phyloP scores from a whole-genome alignment of 345 rosid genomes.

The Alliaria petiolata region DNA sequence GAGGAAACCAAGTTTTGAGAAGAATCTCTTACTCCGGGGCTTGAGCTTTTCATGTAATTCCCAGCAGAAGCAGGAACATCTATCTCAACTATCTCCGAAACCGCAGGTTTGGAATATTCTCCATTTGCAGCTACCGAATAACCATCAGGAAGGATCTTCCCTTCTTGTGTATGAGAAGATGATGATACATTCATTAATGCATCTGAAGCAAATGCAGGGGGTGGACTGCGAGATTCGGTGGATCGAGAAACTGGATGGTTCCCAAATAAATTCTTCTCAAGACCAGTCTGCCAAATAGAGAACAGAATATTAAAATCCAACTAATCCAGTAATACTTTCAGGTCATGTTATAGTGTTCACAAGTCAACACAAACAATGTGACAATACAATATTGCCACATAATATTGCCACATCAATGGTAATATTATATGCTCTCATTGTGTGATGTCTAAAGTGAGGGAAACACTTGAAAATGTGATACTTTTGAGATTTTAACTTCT shows the following conservation, averaged over 20 bases:
- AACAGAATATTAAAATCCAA: neutral
- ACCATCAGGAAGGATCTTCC: conserved; percentile 38
- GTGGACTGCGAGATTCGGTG: conserved; percentile 54
- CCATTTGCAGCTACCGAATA: conserved; percentile 37
- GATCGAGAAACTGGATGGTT: conserved; percentile 75
- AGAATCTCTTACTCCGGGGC: conserved; percentile 69
- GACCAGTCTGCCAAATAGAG: conserved; percentile 59
- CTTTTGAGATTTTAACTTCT: conserved; percentile 3
- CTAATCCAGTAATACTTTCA: neutral
- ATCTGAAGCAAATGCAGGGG: conserved; percentile 79
- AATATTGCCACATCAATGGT: neutral
- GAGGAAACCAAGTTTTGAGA: neutral
- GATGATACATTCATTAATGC: conserved; percentile 47
- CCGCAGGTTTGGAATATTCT: conserved; percentile 47
- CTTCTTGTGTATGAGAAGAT: conserved; percentile 41
- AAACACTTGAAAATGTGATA: neutral
- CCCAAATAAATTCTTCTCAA: conserved; percentile 85
- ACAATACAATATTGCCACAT: neutral
- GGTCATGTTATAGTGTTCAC: neutral
- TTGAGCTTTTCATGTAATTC: conserved; percentile 59
- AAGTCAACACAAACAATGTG: neutral
- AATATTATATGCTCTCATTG: neutral
- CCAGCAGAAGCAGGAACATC: conserved; percentile 74
- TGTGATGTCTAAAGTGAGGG: neutral
- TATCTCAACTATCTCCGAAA: conserved; percentile 82